These are phyloP conservation scores for Leptographium wingfieldii DNA, from an alignment of 2,329 filamentous ascomycete genomes.

Conservation along the genomic window DNA sequence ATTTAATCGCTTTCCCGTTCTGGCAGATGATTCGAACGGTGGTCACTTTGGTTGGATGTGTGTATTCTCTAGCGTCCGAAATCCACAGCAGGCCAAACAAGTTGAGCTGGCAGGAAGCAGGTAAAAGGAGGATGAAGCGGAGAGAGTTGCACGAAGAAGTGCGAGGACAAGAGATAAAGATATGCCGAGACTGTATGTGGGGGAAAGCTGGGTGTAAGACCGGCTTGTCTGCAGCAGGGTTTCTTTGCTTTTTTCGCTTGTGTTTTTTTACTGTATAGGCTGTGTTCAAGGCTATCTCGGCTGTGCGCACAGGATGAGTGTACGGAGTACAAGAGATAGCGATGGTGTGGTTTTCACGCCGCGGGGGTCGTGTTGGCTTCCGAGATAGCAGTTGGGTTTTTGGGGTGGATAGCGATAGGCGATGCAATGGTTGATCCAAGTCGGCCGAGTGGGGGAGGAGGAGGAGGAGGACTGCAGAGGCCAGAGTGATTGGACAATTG, in stretches of 20 bases:
- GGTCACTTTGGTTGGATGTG: not conserved
- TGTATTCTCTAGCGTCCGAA: not conserved
- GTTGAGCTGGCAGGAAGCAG: not conserved
- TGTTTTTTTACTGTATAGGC: not conserved
- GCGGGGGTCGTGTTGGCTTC: not conserved
- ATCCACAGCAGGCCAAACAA: not conserved
- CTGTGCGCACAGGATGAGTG: not conserved
- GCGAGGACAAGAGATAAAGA: not conserved
- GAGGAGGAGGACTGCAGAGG: not conserved
- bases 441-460: not conserved
- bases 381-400: not conserved
- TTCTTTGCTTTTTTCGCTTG: not conserved
- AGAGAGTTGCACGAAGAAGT: not conserved
- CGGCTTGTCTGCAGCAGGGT: not conserved
- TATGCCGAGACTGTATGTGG: not conserved
- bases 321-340: not conserved
- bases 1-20: not conserved
- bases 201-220: not conserved
- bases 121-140: not conserved
- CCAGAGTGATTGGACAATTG: not conserved
- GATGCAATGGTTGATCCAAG: not conserved
- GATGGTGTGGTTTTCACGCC: not conserved
- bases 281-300: constrained; percentile 1
- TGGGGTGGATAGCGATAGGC: not conserved
- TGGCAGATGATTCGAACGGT: not conserved